phyloP scores from a whole-genome alignment of 768 basidiomycete species.

The Amanita muscaria region DNA sequence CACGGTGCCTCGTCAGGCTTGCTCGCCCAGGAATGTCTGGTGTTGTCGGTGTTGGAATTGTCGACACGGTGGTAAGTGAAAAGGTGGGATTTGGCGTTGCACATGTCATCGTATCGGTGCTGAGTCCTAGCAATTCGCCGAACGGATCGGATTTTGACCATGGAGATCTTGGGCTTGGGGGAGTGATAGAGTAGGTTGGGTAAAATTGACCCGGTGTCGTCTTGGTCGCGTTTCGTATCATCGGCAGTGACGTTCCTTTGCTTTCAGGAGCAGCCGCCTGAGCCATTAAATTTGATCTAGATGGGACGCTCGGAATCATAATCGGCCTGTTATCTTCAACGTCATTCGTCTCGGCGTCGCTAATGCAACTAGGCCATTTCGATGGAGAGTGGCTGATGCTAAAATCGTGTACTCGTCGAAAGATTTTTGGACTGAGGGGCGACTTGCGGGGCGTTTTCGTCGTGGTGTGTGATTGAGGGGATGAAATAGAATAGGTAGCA shows the following conservation, averaged over 20 bases:
- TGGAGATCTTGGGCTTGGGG: background rate
- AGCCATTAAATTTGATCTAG: no score
- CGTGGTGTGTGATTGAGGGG: background rate
- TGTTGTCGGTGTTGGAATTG: no score
- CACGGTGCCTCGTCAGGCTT: background rate
- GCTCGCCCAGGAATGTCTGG: no score
- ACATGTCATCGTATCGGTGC: no score
- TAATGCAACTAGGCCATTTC: background rate
- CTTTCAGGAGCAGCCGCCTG: no score
- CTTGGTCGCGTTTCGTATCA: no score
- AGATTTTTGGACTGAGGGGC: background rate
- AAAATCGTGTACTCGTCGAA: background rate
- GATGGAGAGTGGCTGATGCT: background rate
- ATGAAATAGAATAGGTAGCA: background rate
- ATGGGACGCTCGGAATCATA: no score
- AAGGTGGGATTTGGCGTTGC: background rate
- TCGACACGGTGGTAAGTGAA: no score
- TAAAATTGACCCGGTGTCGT: background rate
- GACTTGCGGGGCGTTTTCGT: background rate
- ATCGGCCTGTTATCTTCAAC: no score
- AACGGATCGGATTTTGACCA: constrained; percentile 4
- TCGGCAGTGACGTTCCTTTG: no score
- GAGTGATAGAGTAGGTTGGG: background rate
- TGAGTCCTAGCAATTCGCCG: background rate
- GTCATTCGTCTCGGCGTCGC: background rate